Base-by-base conservation (phyloP, 1,284 basidiomycete species). In the Sporisorium sorghi region DNA sequence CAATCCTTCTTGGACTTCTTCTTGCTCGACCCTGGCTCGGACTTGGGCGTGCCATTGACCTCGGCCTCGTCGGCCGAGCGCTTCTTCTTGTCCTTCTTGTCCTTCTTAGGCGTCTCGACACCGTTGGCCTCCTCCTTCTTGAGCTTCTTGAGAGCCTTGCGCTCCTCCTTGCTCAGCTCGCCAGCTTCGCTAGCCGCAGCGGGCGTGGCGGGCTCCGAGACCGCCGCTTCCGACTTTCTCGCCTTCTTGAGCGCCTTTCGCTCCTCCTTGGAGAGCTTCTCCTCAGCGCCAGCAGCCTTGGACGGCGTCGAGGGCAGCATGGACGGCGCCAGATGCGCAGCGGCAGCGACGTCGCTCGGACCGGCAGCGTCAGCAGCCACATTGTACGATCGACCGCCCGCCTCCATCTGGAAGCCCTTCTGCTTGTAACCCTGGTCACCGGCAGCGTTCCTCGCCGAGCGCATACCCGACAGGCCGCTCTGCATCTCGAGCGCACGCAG, bases 401-500 rank as follows among this genome's bases (percentile, higher is more conserved):
- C 71, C 53, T 79, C 58, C 70, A 81, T 73, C 51, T 77, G 58
- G 73, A 82, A 84, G n/a, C 58, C 55, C 67, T 80, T 77, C 54
- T 83, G 82, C 72, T 83, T 76, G 74, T 80, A 75, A n/a, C 81
- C 80, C 37, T 67, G 57, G 44, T 79, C 78, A 21, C 61, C 63
- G 14, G 72, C 72, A 23, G 66, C 72, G 50, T 66, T 74, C 26
- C 75, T 64, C 21, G 59, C 71, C 15, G 73, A 62, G 15, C 78
- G 76, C 55, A 83, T 57, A 19, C 74, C 73, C 17, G 66, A 62
- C 4, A 78, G 47, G 19, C 73, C 72, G 19, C 61, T 62, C 58
- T 77, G 75, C 64, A 78, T 74, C 58, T 99, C 95, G 48, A 99
- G 88, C 2, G 91, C 90, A 37, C 94, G 92, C 46, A 99, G 87